Evolutionary conservation across 257 asterid species (phyloP).

Genomic region (Capsicum chinense): DNA sequence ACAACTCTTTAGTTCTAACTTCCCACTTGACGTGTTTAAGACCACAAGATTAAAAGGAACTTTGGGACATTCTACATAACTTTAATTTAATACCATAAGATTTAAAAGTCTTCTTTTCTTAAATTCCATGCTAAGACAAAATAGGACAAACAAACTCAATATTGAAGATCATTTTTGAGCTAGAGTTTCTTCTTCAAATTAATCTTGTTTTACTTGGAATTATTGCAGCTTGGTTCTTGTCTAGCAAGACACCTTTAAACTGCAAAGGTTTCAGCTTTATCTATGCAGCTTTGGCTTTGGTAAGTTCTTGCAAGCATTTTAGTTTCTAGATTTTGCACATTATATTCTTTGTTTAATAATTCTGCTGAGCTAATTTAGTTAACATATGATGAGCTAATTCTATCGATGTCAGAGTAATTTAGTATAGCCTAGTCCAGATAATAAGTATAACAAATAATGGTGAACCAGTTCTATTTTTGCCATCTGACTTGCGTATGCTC

Average conservation of each 20-base stretch:
- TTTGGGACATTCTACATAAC: no score
- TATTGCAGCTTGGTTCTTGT: constrained; percentile 81
- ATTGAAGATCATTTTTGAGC: neutral
- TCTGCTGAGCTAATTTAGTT: neutral
- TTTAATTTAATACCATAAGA: no score
- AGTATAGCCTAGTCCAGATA: neutral
- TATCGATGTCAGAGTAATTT: neutral
- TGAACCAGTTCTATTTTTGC: neutral
- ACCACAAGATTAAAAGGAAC: no score
- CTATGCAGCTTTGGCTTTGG: constrained; percentile 76
- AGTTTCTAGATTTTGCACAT: no score
- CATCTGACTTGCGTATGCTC: neutral
- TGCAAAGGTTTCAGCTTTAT: constrained; percentile 91
- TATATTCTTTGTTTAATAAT: no score
- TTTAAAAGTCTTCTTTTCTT: no score
- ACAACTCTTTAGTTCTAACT: no score
- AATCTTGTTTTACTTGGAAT: neutral
- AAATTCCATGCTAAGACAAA: no score
- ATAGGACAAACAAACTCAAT: no score
- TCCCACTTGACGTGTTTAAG: no score
- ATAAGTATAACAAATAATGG: neutral
- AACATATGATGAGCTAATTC: neutral
- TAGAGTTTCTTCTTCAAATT: neutral
- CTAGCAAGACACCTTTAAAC: constrained; percentile 76
- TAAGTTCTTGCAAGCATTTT: constrained; percentile 36